Evolutionary conservation across 768 basidiomycete genomes (phyloP), one percentile per base, ranked within the genome.

Genomic region (Tulasnella sp.): DNA sequence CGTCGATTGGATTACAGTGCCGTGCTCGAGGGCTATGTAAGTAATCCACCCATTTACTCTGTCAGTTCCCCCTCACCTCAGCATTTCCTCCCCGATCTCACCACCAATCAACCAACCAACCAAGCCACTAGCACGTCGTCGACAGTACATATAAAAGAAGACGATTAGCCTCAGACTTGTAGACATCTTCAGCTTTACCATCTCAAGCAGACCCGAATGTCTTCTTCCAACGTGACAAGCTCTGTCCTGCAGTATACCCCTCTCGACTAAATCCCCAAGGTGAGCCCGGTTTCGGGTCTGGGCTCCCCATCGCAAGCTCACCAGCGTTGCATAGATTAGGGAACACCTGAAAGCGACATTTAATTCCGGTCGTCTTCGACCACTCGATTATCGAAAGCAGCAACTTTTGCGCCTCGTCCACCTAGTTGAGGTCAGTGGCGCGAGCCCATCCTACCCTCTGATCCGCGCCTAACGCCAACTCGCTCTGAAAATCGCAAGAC

Each of bases 381-480:
- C 88, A 19, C 84, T 94, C 74, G 86, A 85, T 15, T 93, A 86
- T 80, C 86, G 94, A 80, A 93, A 90, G 82, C 86, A 89, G 64
- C 93, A 94, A 83, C 85, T 96, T 36, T 85, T 90, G 22, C 88
- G 90, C 80, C 86, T 96, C 15, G 89, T 86, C 38, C 69, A 78
- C 68, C 15, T 78, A 12, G 7, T 78, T 12, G 67, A 78, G 77
- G 77, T 78, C 19, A 0, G 38, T 29, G n/a, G n/a, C n/a, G n/a
- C n/a, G n/a, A 34, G 37, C 38, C 14, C 31, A n/a, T 52, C 29
- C 49, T n/a, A 42, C 14, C 38, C 40, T 74, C 42, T 67, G 38
- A 19, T 25, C 12, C 22, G 69, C 76, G 25, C 74, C 58, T 17
- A 38, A 39, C 15, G 31, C 69, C 58, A n/a, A 68, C 58, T 14